Base-by-base conservation (phyloP, 805 yeast species). In the Saccharomycopsis amapae region DNA sequence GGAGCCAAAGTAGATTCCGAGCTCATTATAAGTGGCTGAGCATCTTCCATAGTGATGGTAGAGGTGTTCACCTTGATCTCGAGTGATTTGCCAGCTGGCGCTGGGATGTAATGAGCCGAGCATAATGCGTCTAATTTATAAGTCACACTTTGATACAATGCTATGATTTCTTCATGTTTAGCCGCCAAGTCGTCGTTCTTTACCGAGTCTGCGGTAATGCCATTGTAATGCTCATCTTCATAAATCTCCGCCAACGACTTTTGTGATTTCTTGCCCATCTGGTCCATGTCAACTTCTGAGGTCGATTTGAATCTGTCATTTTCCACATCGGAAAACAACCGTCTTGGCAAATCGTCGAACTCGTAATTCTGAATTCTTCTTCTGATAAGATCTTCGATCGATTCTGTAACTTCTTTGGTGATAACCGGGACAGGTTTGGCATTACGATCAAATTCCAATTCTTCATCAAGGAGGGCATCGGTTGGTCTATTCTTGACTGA, bases 341-440 rank as follows among this genome's bases (percentile, higher is more conserved):
- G 71, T 59, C 80, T 80, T 31, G 85, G 85, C 38, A 90, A 65
- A 58, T 90, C 97, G 60, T 90, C 94, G 61, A 88, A 90, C 50
- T 83, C 79, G 35, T 69, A 77, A 49, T 73, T 79, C 56, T 75
- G 72, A 55, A 93, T 81, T 60, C 97, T 77, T 56, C 85, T 75
- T 62, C 86, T 75, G 56, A 90, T 90, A 66, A 93, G 68, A 43
- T 90, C 97, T 60, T 93, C 98, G 19, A 90, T 64, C 1, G 84
- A 68, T 55, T 85, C 94, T 0, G 97, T 87, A 9, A 83, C 75
- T 53, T 89, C 96, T 55, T 79, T 79, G 1, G 98, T 93, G 46
- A 89, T 85, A 5, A 89, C 88, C 0, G 98, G 98, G 3, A 88
- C 97, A 0, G 98, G 96, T 57, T 90, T 90, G 6, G 96, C 79